These are phyloP conservation scores for Candida sp. DNA, from an alignment of 1,139 yeast genomes.

Conservation along the genomic window DNA sequence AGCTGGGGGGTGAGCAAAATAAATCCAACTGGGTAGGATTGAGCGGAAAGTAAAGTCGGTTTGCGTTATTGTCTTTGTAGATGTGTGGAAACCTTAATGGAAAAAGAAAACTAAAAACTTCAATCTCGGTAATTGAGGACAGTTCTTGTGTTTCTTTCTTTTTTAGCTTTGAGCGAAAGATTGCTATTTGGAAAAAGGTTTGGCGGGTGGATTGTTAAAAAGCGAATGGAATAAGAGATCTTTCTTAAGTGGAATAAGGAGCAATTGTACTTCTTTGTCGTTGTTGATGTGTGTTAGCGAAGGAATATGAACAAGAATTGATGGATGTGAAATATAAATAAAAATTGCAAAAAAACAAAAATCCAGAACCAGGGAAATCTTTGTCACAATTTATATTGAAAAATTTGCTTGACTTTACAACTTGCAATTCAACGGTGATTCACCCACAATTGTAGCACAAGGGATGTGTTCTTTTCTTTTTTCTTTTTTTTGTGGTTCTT, in stretches of 20 bases:
- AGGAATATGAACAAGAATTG: background rate
- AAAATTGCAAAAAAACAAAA: background rate
- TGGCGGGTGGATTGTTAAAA: background rate
- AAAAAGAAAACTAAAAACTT: background rate
- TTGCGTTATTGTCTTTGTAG: no score
- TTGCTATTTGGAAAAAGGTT: background rate
- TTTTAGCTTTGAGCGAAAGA: background rate
- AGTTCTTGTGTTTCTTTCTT: background rate
- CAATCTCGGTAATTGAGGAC: background rate
- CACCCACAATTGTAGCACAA: background rate
- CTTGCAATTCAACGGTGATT: background rate
- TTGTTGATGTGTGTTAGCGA: background rate
- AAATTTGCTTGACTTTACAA: background rate
- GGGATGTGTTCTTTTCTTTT: background rate
- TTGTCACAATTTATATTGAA: slow-evolving; percentile 1
- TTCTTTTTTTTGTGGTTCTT: background rate
- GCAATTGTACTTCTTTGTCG: background rate
- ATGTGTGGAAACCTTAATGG: no score
- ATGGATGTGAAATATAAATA: background rate
- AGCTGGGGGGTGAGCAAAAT: background rate
- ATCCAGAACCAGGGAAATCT: background rate
- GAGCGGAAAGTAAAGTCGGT: background rate
- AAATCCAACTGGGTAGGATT: background rate
- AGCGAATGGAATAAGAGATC: slow-evolving; percentile 1
- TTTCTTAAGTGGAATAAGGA: background rate